Percentiles rank a stretch among this genome's conserved stretches.
phyloP scores from a whole-genome alignment of 768 basidiomycete species.

The Lactarius sanguifluus region DNA sequence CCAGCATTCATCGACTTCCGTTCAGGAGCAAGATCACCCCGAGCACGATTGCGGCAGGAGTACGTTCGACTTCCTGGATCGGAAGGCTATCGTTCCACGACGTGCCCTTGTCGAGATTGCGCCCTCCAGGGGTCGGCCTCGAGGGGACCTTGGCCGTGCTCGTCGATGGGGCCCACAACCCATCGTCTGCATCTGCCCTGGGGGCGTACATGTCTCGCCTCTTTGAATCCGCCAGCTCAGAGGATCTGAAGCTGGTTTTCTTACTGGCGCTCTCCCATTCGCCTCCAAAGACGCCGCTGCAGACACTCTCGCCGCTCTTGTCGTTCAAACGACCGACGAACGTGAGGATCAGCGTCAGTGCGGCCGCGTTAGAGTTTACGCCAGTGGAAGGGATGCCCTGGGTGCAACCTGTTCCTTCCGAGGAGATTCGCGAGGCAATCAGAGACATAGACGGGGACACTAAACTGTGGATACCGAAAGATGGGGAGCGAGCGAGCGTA shows the following conservation, averaged over 20 bases:
- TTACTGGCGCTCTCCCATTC: slow-evolving; percentile 84
- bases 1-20: slow-evolving; percentile 30
- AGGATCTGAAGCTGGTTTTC: slow-evolving; percentile 54
- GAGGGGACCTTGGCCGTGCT: slow-evolving; percentile 47
- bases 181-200: slow-evolving; percentile 69
- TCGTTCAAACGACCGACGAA: slow-evolving; percentile 35
- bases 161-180: slow-evolving; percentile 94
- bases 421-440: slow-evolving; percentile 50
- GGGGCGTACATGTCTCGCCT: slow-evolving; percentile 57
- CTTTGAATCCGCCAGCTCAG: slow-evolving; percentile 36
- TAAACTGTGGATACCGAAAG: slow-evolving; percentile 46
- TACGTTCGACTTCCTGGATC: slow-evolving; percentile 66
- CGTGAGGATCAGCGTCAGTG: slow-evolving; percentile 39
- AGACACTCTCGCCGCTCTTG: slow-evolving; percentile 71
- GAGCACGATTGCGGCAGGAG: slow-evolving; percentile 53
- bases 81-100: slow-evolving; percentile 78
- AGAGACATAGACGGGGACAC: slow-evolving; percentile 44
- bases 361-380: slow-evolving; percentile 64
- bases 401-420: slow-evolving; percentile 65
- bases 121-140: not conserved
- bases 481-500: slow-evolving; percentile 39
- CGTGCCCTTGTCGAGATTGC: slow-evolving; percentile 32
- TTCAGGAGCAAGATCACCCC: slow-evolving; percentile 45
- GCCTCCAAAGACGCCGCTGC: slow-evolving; percentile 74
- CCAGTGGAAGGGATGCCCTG: slow-evolving; percentile 94